Conservation (phyloP, 2,329 filamentous ascomycete genomes). For the Aspergillus fumigatus region DNA sequence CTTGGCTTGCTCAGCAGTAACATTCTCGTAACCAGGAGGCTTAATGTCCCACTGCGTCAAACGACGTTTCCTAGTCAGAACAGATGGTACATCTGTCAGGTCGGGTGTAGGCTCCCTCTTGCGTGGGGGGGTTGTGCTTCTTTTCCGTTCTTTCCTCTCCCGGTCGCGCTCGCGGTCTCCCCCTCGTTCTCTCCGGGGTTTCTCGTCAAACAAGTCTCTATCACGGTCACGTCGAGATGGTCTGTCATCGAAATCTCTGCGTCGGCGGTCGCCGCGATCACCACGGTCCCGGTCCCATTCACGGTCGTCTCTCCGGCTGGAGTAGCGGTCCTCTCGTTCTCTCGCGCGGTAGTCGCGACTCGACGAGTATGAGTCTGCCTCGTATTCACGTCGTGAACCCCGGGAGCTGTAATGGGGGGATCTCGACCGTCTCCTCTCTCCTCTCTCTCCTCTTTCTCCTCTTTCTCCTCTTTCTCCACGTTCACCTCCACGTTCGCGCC, state of each 20-base stretch:
- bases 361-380: slow-evolving; percentile 83
- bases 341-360: slow-evolving; percentile 89
- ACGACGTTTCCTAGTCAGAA: slow-evolving; percentile 82
- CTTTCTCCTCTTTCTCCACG: slow-evolving; percentile 41
- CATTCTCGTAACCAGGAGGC: slow-evolving; percentile 94
- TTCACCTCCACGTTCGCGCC: slow-evolving; percentile 39
- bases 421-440: slow-evolving; percentile 72
- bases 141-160: slow-evolving; percentile 54
- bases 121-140: slow-evolving; percentile 76
- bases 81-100: slow-evolving; percentile 75
- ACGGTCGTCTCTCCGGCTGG: slow-evolving; percentile 66
- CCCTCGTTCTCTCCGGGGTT: slow-evolving; percentile 43
- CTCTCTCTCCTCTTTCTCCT: slow-evolving; percentile 42
- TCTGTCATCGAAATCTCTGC: slow-evolving; percentile 62
- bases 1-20: slow-evolving; percentile 97
- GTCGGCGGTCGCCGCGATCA: slow-evolving; percentile 45
- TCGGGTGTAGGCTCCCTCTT: slow-evolving; percentile 96
- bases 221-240: slow-evolving; percentile 47
- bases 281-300: slow-evolving; percentile 72
- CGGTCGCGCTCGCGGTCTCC: slow-evolving; percentile 40
- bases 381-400: slow-evolving; percentile 64
- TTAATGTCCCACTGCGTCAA: slow-evolving; percentile 99
- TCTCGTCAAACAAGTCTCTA: slow-evolving; percentile 60
- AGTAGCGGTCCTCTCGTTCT: slow-evolving; percentile 89
- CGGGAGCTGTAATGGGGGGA: slow-evolving; percentile 73